These are phyloP conservation scores for Ceratobasidium sp. DNA, from an alignment of 1,284 basidiomycete species.

Conservation along the genomic window DNA sequence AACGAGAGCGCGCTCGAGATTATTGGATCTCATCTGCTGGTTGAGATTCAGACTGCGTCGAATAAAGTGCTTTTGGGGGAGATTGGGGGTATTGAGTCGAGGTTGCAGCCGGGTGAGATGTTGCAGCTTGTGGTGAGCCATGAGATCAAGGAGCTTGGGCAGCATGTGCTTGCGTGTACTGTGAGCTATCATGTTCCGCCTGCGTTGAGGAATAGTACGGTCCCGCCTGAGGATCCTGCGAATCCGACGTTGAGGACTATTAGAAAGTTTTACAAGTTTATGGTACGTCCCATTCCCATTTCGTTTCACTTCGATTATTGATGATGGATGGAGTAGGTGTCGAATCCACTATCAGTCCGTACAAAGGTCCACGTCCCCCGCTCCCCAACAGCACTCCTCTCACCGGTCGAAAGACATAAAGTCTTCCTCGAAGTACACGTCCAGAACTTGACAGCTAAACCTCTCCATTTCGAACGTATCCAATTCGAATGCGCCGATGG, in stretches of 20 bases:
- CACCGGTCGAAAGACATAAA: conserved; percentile 74
- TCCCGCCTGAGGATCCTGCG: conserved; percentile 64
- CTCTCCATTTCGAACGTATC: conserved; percentile 82
- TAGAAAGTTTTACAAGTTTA: conserved; percentile 90
- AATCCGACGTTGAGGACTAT: conserved; percentile 77
- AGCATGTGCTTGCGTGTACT: conserved; percentile 82
- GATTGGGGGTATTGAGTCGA: conserved; percentile 67
- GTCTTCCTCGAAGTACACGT: conserved; percentile 90
- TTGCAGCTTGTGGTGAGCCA: conserved; percentile 76
- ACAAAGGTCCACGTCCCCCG: conserved; percentile 84
- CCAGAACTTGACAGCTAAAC: conserved; percentile 83
- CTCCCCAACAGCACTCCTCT: conserved; percentile 76
- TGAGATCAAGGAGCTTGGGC: conserved; percentile 86
- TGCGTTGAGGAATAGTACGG: conserved; percentile 52
- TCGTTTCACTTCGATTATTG: neutral
- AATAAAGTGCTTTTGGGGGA: conserved; percentile 74
- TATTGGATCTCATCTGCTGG: conserved; percentile 62
- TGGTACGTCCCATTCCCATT: conserved; percentile 65
- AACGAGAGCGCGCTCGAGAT: conserved; percentile 68
- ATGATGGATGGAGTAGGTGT: conserved; percentile 67
- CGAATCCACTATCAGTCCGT: conserved; percentile 89
- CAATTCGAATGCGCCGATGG: conserved; percentile 78
- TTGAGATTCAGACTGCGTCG: conserved; percentile 83
- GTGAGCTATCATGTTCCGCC: conserved; percentile 75
- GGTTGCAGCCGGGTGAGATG: conserved; percentile 64